Conservation (phyloP, 768 basidiomycete genomes). For the Lentinula edodes region DNA sequence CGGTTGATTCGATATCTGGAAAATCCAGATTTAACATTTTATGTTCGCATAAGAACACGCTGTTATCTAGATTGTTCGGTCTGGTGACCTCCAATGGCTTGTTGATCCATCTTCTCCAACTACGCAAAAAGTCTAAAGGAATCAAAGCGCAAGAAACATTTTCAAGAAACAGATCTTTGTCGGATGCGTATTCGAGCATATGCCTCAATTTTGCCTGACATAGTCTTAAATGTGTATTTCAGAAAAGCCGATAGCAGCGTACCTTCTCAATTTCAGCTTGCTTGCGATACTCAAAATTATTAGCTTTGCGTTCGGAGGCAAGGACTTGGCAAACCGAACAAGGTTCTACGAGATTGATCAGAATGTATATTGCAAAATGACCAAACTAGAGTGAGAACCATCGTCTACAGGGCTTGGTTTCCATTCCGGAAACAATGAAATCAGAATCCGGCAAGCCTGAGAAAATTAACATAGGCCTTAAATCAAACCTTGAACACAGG, state of each 20-base stretch:
- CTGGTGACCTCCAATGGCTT: conserved; percentile 49
- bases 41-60: conserved; percentile 64
- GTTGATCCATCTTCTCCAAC: conserved; percentile 68
- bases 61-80: conserved; percentile 60
- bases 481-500: neutral
- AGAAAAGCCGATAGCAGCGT: conserved; percentile 6
- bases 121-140: conserved; percentile 53
- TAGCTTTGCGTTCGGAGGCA: conserved; percentile 51
- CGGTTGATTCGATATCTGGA: conserved; percentile 51
- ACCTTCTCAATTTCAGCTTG: conserved; percentile 81
- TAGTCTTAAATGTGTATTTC: conserved; percentile 7
- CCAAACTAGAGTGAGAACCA: neutral
- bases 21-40: conserved; percentile 60
- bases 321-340: conserved; percentile 63
- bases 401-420: conserved; percentile 40
- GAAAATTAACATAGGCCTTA: neutral
- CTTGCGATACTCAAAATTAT: conserved; percentile 55
- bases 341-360: conserved; percentile 24
- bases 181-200: conserved; percentile 53
- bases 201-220: conserved; percentile 55
- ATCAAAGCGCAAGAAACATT: conserved; percentile 53
- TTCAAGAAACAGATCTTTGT: conserved; percentile 36
- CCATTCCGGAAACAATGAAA: conserved; percentile 62
- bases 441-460: conserved; percentile 55
- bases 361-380: neutral